Conservation (phyloP, 768 basidiomycete species). For the Ephemerocybe angulata region DNA sequence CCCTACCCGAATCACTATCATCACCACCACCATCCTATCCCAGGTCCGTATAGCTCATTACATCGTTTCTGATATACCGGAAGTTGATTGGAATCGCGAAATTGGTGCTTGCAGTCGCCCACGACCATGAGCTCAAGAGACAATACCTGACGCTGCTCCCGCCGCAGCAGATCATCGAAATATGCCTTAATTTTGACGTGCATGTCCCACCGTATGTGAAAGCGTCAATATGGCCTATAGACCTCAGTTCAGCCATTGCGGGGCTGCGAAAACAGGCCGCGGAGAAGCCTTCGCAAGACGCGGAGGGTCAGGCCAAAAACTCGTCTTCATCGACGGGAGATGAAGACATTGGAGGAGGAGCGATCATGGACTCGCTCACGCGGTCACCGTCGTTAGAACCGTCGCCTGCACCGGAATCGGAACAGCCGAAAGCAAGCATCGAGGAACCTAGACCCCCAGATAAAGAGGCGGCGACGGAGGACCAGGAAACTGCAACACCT, state of each 20-base stretch:
- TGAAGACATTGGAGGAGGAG: slow-evolving; percentile 8
- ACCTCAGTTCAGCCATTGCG: slow-evolving; percentile 62
- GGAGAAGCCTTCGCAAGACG: slow-evolving; percentile 5
- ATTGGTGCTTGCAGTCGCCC: slow-evolving; percentile 24
- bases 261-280: slow-evolving; percentile 38
- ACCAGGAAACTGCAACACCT: not conserved
- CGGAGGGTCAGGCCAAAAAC: slow-evolving; percentile 18
- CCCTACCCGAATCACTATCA: slow-evolving; percentile 35
- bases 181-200: slow-evolving; percentile 68
- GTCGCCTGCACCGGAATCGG: slow-evolving; percentile 10
- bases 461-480: slow-evolving; percentile 7
- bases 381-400: slow-evolving; percentile 8
- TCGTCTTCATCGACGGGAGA: slow-evolving; percentile 2
- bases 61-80: slow-evolving; percentile 15
- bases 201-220: slow-evolving; percentile 65
- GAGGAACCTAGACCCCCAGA: slow-evolving; percentile 13
- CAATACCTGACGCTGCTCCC: slow-evolving; percentile 68
- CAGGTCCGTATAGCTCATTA: slow-evolving; percentile 19
- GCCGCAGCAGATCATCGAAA: slow-evolving; percentile 71
- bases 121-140: slow-evolving; percentile 64
- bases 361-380: slow-evolving; percentile 26
- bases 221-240: slow-evolving; percentile 67
- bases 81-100: slow-evolving; percentile 12
- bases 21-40: slow-evolving; percentile 25
- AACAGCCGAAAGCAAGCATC: slow-evolving; percentile 7